These are phyloP conservation scores for Suhomyces panamericanus DNA, from an alignment of 1,139 yeast species.

Conservation along the genomic window DNA sequence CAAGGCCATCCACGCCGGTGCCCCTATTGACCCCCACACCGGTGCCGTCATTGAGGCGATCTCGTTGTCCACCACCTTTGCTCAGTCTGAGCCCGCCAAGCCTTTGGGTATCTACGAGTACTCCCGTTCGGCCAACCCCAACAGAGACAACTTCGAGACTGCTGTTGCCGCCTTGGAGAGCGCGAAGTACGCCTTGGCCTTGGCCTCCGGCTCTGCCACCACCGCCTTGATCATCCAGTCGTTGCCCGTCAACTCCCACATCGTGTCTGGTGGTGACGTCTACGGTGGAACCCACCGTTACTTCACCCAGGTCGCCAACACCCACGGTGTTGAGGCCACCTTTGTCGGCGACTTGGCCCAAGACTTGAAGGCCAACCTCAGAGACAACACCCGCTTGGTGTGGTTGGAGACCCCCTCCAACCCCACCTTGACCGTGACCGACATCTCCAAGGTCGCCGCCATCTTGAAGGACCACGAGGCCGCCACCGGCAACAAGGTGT, in stretches of 20 bases:
- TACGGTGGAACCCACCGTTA: slow-evolving; percentile 94
- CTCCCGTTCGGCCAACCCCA: slow-evolving; percentile 86
- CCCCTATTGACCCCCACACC: slow-evolving; percentile 68
- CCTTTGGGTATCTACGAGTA: slow-evolving; percentile 84
- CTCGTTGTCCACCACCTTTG: slow-evolving; percentile 83
- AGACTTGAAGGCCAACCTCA: slow-evolving; percentile 59
- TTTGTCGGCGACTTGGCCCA: slow-evolving; percentile 65
- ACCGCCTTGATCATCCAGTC: slow-evolving; percentile 79
- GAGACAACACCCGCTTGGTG: slow-evolving; percentile 67
- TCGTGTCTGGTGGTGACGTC: slow-evolving; percentile 81
- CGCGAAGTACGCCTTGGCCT: slow-evolving; percentile 77
- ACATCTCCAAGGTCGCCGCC: slow-evolving; percentile 59
- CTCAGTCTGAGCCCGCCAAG: slow-evolving; percentile 72
- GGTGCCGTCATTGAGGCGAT: slow-evolving; percentile 90
- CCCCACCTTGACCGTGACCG: slow-evolving; percentile 80
- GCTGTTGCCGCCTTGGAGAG: slow-evolving; percentile 81
- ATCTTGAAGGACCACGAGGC: slow-evolving; percentile 50
- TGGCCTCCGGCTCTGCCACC: slow-evolving; percentile 84
- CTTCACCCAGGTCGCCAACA: slow-evolving; percentile 80
- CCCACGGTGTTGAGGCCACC: slow-evolving; percentile 72
- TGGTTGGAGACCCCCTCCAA: slow-evolving; percentile 92
- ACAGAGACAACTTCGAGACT: slow-evolving; percentile 77
- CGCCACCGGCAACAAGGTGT: slow-evolving; percentile 48
- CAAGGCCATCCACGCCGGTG: slow-evolving; percentile 82
- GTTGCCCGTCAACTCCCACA: slow-evolving; percentile 71